Evolutionary conservation across 352 stramenopile species (phyloP).

Genomic region (Globisporangium abappressorium): DNA sequence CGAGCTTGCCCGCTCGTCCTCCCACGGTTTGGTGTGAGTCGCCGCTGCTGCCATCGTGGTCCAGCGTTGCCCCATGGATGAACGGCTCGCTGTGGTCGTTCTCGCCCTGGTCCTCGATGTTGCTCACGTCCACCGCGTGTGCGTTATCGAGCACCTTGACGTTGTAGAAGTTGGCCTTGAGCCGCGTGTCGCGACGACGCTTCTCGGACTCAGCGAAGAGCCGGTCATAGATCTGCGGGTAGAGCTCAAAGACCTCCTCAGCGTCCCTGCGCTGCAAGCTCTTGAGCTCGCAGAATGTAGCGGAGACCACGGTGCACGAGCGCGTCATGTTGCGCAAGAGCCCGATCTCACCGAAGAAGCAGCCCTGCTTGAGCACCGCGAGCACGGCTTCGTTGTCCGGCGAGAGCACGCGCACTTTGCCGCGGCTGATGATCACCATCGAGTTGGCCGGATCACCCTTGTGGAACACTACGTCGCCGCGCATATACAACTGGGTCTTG

Average conservation of each 20-base stretch:
- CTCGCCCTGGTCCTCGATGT: slow-evolving; percentile 34
- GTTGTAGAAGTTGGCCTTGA: slow-evolving; percentile 45
- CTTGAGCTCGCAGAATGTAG: slow-evolving; percentile 65
- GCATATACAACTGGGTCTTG: slow-evolving; percentile 59
- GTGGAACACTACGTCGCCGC: slow-evolving; percentile 58
- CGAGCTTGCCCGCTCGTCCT: slow-evolving; percentile 17
- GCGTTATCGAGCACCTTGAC: slow-evolving; percentile 71
- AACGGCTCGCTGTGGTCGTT: slow-evolving; percentile 32
- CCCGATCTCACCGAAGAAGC: slow-evolving; percentile 65
- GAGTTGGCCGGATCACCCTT: slow-evolving; percentile 51
- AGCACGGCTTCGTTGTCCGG: slow-evolving; percentile 48
- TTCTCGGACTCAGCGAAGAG: slow-evolving; percentile 58
- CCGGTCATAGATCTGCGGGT: slow-evolving; percentile 55
- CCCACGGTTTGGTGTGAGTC: slow-evolving; percentile 1
- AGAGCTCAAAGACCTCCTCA: slow-evolving; percentile 57
- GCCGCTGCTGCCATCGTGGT: slow-evolving; percentile 16
- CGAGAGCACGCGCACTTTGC: slow-evolving; percentile 62
- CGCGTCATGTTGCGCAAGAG: slow-evolving; percentile 54
- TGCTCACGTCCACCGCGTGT: slow-evolving; percentile 52
- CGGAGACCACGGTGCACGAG: slow-evolving; percentile 51
- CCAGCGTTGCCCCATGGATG: slow-evolving; percentile 25
- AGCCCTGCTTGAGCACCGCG: slow-evolving; percentile 55
- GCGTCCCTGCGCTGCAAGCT: slow-evolving; percentile 41
- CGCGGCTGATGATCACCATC: slow-evolving; percentile 64
- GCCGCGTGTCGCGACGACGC: slow-evolving; percentile 40